Percentiles rank a stretch among this genome's conserved stretches.
Conservation (phyloP, 306 rosid genomes). For the Herpetospermum pedunculosum region DNA sequence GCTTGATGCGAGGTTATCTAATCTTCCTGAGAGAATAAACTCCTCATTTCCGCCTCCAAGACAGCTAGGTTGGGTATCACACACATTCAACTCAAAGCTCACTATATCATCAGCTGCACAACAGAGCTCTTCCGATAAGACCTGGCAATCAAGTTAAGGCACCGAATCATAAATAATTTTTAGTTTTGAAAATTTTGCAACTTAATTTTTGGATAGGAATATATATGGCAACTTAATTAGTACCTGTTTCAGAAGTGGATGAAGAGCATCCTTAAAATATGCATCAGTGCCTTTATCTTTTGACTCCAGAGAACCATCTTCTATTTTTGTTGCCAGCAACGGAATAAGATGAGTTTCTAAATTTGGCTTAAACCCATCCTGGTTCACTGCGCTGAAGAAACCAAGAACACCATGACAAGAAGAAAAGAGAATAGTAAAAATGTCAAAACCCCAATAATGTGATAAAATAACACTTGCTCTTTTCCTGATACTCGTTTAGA, state of each 20-base stretch:
- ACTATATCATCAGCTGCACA: conserved; percentile 61
- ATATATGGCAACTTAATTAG: too few species aligned
- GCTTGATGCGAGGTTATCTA: conserved; percentile 94
- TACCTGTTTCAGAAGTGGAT: conserved; percentile 72
- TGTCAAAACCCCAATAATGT: neutral
- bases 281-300: conserved; percentile 37
- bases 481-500: neutral
- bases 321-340: conserved; percentile 57
- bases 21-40: conserved; percentile 93
- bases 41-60: conserved; percentile 94
- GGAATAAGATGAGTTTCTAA: conserved; percentile 86
- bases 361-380: conserved; percentile 94
- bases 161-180: conserved; percentile 6
- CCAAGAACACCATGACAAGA: conserved; percentile 8
- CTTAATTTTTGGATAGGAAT: too few species aligned
- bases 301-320: conserved; percentile 44
- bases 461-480: neutral
- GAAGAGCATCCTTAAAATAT: conserved; percentile 53
- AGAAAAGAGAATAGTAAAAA: conserved; percentile 1
- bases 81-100: conserved; percentile 73
- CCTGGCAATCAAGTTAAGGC: conserved; percentile 30
- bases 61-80: conserved; percentile 97
- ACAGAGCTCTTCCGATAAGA: conserved; percentile 65
- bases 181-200: neutral
- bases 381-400: conserved; percentile 78